Evolutionary conservation across 371 early-diverging fungal species (phyloP).

Genomic region (Apophysomyces elegans): DNA sequence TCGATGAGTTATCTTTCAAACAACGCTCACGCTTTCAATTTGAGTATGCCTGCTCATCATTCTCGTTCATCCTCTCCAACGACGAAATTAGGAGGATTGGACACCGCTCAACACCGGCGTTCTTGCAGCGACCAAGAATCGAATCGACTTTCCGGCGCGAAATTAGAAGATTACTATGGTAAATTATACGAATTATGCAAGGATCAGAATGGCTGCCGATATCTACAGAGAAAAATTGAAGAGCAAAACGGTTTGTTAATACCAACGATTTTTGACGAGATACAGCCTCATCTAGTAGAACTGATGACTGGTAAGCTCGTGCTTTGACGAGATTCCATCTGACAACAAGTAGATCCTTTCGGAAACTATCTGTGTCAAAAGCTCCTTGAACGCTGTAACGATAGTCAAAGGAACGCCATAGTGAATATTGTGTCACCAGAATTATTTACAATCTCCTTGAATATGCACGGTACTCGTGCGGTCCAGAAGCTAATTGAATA

Average conservation of each 20-base stretch:
- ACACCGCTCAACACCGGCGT: conserved; percentile 6
- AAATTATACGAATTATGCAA: conserved; percentile 80
- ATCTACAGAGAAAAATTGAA: conserved; percentile 84
- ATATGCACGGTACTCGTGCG: conserved; percentile 98
- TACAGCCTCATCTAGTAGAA: conserved; percentile 73
- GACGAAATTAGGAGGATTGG: not conserved
- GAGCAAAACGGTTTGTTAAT: conserved; percentile 67
- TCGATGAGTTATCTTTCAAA: conserved; percentile 19
- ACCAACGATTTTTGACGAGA: conserved; percentile 73
- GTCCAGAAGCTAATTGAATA: conserved; percentile 95
- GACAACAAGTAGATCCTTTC: conserved; percentile 71
- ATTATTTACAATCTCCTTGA: conserved; percentile 81
- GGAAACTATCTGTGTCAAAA: conserved; percentile 94
- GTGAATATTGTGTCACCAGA: conserved; percentile 75
- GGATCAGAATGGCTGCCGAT: conserved; percentile 92
- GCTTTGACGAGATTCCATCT: not conserved
- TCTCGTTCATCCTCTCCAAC: conserved; percentile 11
- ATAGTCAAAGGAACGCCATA: conserved; percentile 75
- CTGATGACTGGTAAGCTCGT: conserved; percentile 73
- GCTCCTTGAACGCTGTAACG: conserved; percentile 79
- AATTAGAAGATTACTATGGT: conserved; percentile 71
- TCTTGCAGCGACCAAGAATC: conserved; percentile 34
- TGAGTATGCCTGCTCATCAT: conserved; percentile 10
- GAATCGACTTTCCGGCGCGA: conserved; percentile 67
- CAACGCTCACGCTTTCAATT: conserved; percentile 28